Conservation (phyloP, 2,329 filamentous ascomycete species). For the Aspergillus felis region DNA sequence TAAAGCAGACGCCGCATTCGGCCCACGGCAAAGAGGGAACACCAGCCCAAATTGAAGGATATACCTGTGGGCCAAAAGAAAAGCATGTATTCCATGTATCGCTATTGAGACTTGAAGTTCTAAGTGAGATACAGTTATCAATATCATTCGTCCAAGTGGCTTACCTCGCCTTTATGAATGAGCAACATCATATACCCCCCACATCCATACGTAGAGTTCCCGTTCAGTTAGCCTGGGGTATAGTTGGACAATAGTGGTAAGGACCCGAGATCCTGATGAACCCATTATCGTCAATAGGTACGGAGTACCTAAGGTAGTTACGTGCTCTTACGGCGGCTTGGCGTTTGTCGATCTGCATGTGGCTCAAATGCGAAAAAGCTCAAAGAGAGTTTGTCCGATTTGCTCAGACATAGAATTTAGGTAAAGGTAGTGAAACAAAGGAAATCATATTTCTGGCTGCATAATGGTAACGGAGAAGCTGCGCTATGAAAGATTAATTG, state of each 20-base stretch:
- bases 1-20: conserved; percentile 32
- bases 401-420: background rate
- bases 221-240: background rate
- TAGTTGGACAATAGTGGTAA: background rate
- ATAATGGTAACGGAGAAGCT: conserved; percentile 20
- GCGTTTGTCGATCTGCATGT: background rate
- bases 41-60: background rate
- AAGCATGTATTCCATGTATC: background rate
- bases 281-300: background rate
- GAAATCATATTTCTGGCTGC: conserved; percentile 30
- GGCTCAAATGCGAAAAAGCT: background rate
- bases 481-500: conserved; percentile 18
- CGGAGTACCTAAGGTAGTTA: background rate
- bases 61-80: background rate
- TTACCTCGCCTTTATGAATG: background rate
- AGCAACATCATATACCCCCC: background rate
- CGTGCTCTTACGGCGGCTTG: background rate
- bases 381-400: background rate
- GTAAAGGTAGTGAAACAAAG: conserved; percentile 22
- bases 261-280: background rate
- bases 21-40: conserved; percentile 7
- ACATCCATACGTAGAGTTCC: background rate
- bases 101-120: background rate
- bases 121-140: background rate
- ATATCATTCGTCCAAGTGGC: background rate